These are phyloP conservation scores for Imleria badia DNA, from an alignment of 768 basidiomycete genomes.

Conservation along the genomic window DNA sequence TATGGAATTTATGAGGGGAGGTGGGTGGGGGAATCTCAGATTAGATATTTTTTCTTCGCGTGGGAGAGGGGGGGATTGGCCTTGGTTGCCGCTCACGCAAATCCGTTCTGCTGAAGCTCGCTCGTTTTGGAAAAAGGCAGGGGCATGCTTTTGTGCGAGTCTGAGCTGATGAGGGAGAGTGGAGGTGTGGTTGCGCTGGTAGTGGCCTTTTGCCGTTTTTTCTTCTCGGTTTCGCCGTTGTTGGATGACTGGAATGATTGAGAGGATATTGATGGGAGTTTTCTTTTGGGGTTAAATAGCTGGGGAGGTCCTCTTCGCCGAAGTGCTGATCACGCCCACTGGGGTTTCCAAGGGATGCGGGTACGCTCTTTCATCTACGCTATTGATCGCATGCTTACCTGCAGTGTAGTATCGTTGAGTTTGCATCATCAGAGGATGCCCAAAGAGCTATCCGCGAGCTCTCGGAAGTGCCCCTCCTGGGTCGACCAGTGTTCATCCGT, in stretches of 20 bases:
- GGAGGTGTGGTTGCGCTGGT: conserved; percentile 28
- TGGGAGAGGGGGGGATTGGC: conserved; percentile 31
- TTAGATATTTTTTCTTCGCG: conserved; percentile 51
- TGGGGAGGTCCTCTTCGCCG: conserved; percentile 99
- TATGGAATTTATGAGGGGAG: conserved; percentile 99
- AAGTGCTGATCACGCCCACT: conserved; percentile 95
- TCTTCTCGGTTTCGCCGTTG: conserved; percentile 43
- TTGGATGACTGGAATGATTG: conserved; percentile 54
- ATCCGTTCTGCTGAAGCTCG: conserved; percentile 37
- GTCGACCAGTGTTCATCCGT: conserved; percentile 93
- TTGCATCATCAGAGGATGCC: conserved; percentile 83
- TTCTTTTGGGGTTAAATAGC: conserved; percentile 90
- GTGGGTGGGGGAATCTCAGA: conserved; percentile 88
- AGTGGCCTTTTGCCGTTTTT: conserved; percentile 42
- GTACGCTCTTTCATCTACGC: conserved; percentile 49
- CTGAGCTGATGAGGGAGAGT: conserved; percentile 38
- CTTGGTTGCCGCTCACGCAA: conserved; percentile 31
- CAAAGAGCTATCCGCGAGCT: conserved; percentile 88
- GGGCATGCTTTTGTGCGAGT: conserved; percentile 31
- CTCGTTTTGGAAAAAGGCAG: conserved; percentile 36
- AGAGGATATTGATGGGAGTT: conserved; percentile 95
- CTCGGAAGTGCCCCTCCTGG: conserved; percentile 86
- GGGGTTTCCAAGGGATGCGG: conserved; percentile 99
- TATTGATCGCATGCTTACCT: conserved; percentile 10
- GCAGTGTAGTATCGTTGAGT: conserved; percentile 87